Evolutionary conservation across 768 basidiomycete genomes (phyloP), one percentile per base, ranked within the genome.

Genomic region (Lentinus brumalis): DNA sequence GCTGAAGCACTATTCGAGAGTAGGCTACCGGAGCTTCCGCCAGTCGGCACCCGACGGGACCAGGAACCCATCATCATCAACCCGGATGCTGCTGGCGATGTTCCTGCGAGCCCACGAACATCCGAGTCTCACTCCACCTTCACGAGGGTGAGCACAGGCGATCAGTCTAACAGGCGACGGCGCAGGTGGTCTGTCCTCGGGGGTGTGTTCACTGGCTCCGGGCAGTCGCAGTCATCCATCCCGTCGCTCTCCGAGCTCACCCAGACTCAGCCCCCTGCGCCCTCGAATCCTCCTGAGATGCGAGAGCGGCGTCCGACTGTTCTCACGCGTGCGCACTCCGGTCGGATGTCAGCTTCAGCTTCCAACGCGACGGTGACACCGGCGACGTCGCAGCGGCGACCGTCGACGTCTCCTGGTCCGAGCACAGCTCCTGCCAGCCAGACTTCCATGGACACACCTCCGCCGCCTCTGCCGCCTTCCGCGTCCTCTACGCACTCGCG

Each of bases 1-100:
- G 86, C 81, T 0, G 85, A 94, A 64, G 87, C 87, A 10, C 76
- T 94, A 18, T 69, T 89, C 55, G 92, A 94, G 76, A 92, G 91
- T 65, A 86, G 92, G 40, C 73, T 91, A 35, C 91, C 92, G 7
- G 81, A 87, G 39, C 69, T 90, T 14, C 89, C 92, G 15, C 91
- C 91, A 16, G 76, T 78, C 39, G 92, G 92, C 16, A 81, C 87
- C 10, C 76, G 77, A 54, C 86, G 75, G 52, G 79, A 85, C 10
- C 90, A 92, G 69, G 82, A 88, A 40, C 85, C 91, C 31, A 88
- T 92, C 40, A 68, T 92, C 21, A 75, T 92, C 30, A 73, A 75
- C 67, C 70, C 78, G 38, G 65, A 72, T 2, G 67, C 69, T 5
- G 75, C 72, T 30, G 83, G 81, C 56, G 81, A 80, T 42, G 64